Evolutionary conservation across 768 basidiomycete species (phyloP), one percentile per base, ranked within the genome.

Genomic region (Psilocybe subaeruginosa): DNA sequence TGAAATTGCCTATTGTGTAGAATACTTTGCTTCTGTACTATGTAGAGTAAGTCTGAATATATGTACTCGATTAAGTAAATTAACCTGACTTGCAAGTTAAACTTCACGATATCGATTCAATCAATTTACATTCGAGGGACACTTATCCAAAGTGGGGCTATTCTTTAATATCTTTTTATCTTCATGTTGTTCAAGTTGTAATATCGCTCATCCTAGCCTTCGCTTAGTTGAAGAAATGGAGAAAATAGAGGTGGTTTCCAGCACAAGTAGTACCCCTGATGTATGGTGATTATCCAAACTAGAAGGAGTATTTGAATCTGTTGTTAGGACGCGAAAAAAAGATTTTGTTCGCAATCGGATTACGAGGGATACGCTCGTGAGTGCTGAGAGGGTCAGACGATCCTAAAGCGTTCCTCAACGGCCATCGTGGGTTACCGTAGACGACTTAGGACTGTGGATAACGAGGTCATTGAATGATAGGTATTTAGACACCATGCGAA

Each of bases 311-410:
- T 49, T 37, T 56, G 60, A 37, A 37, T 47, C 17, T 37, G 63
- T 64, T 49, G 63, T 62, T 61, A 64, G 49, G 60, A 54, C 58
- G 17, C 33, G 54, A 55, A 68, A 68, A 43, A 62, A 68, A 63
- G 23, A 64, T 57, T 68, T 66, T 65, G 66, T 65, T 66, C 45
- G 59, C 62, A 60, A 66, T 60, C 66, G 68, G 70, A 70, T 69
- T 66, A 41, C 53, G 47, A 61, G 46, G 52, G 48, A 61, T 46
- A 67, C n/a, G 29, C 54, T 52, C 58, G 47, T 50, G 48, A 54
- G 60, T 52, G 61, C 60, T 53, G 60, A 56, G 43, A 39, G 19
- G 59, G 62, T 62, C 59, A 59, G 61, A 61, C 66, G 61, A 58
- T 54, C 54, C 23, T 19, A 12, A 12, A 50, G 30, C 30, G 35